A percentile compares a stretch with the other conserved stretches of the same genome.
Evolutionary conservation across 208 protist species (phyloP).

Genomic region (Wallacemonas sp.): DNA sequence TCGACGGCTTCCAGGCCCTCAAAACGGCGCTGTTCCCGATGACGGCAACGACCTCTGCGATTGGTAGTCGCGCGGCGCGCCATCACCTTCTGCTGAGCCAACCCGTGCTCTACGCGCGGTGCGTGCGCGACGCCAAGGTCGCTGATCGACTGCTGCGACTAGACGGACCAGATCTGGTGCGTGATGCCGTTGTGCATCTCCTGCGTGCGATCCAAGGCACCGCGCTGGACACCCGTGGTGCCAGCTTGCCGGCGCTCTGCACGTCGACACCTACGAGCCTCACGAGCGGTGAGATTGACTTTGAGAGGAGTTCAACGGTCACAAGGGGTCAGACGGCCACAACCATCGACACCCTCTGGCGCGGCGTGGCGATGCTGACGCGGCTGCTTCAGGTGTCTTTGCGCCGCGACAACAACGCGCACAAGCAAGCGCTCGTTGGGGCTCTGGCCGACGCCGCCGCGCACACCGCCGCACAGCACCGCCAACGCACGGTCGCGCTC

Average conservation of each 20-base stretch:
- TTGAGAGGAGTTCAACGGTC: not conserved
- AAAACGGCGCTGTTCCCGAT: constrained; percentile 32
- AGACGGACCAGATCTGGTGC: constrained; percentile 25
- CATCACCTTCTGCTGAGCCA: constrained; percentile 12
- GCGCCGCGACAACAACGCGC: constrained; percentile 20
- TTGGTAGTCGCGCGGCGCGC: constrained; percentile 28
- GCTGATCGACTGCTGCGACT: constrained; percentile 50
- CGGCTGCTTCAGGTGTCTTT: constrained; percentile 38
- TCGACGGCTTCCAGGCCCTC: constrained; percentile 43
- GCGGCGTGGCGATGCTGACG: constrained; percentile 41
- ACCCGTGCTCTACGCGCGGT: constrained; percentile 48
- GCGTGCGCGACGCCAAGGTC: constrained; percentile 42
- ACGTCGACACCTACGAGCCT: not conserved
- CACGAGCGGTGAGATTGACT: too few species aligned
- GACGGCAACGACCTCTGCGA: constrained; percentile 4
- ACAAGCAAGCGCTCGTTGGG: constrained; percentile 44
- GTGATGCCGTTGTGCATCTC: constrained; percentile 22
- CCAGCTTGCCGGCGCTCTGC: not conserved
- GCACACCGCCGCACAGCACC: constrained; percentile 4
- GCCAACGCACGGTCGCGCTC: not conserved
- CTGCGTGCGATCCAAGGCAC: constrained; percentile 18
- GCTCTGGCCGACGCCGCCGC: constrained; percentile 31
- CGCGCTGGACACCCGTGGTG: not conserved
- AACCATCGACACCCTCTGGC: constrained; percentile 40
- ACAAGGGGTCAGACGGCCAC: not conserved